Evolutionary conservation across 495 filamentous ascomycete genomes (phyloP).

Genomic region (Neurospora sp.): DNA sequence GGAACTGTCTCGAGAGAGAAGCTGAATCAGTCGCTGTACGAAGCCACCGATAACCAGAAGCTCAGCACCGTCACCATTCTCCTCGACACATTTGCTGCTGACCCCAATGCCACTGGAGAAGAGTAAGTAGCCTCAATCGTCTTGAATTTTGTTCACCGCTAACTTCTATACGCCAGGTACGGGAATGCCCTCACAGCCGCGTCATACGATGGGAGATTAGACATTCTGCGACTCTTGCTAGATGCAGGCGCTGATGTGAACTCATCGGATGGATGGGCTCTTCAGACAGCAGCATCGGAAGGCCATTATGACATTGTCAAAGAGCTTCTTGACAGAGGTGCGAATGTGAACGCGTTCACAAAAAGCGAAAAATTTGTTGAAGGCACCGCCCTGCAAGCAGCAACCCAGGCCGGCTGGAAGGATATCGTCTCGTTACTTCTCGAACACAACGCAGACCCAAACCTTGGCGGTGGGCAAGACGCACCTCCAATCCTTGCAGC

Average conservation of each 20-base stretch:
- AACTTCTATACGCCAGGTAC: background rate
- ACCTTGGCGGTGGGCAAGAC: slow-evolving; percentile 17
- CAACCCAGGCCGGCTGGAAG: slow-evolving; percentile 15
- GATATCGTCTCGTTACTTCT: slow-evolving; percentile 24
- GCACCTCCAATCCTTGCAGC: slow-evolving; percentile 22
- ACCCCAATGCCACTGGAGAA: background rate
- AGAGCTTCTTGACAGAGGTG: slow-evolving; percentile 21
- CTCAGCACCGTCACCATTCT: background rate
- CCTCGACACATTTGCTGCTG: background rate
- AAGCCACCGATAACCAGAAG: background rate
- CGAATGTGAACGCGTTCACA: slow-evolving; percentile 20
- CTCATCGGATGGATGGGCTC: slow-evolving; percentile 12
- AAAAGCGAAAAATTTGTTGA: slow-evolving; percentile 6
- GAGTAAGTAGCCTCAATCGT: background rate
- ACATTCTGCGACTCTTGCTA: background rate
- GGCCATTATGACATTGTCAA: slow-evolving; percentile 23
- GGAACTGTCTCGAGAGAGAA: background rate
- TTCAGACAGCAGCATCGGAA: slow-evolving; percentile 22
- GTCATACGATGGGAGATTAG: background rate
- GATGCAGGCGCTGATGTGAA: background rate
- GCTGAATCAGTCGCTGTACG: background rate
- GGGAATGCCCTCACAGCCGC: background rate
- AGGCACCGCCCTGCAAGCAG: slow-evolving; percentile 25
- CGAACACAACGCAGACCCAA: slow-evolving; percentile 19
- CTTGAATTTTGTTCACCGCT: background rate